Evolutionary conservation across 768 basidiomycete species (phyloP).

Genomic region (Lactarius evosmus): DNA sequence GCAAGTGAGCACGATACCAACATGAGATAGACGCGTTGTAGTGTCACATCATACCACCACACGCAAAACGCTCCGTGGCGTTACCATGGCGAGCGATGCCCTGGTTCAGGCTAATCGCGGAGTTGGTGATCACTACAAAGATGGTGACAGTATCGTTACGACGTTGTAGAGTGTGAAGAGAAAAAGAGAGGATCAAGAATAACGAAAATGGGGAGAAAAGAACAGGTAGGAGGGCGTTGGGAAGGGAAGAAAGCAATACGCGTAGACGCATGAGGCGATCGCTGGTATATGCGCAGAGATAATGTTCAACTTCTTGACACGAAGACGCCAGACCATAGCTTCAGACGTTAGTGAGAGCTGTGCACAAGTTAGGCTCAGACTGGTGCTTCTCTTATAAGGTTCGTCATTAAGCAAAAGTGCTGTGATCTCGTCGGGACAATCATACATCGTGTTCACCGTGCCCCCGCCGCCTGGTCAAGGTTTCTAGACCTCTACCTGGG

Average conservation of each 20-base stretch:
- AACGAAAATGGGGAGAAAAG: neutral
- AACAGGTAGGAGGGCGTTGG: slow-evolving; percentile 14
- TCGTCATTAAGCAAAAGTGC: slow-evolving; percentile 10
- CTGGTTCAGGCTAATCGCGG: slow-evolving; percentile 25
- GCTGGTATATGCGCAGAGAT: slow-evolving; percentile 25
- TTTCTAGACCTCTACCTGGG: slow-evolving; percentile 14
- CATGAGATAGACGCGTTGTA: slow-evolving; percentile 39
- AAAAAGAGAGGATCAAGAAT: neutral
- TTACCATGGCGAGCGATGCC: slow-evolving; percentile 31
- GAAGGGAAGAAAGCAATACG: slow-evolving; percentile 25
- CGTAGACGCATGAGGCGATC: slow-evolving; percentile 27
- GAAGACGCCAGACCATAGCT: slow-evolving; percentile 14
- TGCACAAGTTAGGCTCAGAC: neutral
- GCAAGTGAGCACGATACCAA: neutral
- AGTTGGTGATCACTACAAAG: slow-evolving; percentile 22
- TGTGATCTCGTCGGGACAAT: slow-evolving; percentile 9
- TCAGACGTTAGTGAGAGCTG: slow-evolving; percentile 4
- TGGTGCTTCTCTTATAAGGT: slow-evolving; percentile 11
- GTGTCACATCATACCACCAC: slow-evolving; percentile 41
- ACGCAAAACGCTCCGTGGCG: slow-evolving; percentile 13
- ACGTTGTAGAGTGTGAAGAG: slow-evolving; percentile 16
- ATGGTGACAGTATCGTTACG: slow-evolving; percentile 14
- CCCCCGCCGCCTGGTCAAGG: neutral
- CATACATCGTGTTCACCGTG: slow-evolving; percentile 17
- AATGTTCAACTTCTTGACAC: slow-evolving; percentile 22